Percentiles rank a stretch among this genome's conserved stretches.
Evolutionary conservation across 345 rosid genomes (phyloP).

Genomic region (Melaleuca quinquenervia): DNA sequence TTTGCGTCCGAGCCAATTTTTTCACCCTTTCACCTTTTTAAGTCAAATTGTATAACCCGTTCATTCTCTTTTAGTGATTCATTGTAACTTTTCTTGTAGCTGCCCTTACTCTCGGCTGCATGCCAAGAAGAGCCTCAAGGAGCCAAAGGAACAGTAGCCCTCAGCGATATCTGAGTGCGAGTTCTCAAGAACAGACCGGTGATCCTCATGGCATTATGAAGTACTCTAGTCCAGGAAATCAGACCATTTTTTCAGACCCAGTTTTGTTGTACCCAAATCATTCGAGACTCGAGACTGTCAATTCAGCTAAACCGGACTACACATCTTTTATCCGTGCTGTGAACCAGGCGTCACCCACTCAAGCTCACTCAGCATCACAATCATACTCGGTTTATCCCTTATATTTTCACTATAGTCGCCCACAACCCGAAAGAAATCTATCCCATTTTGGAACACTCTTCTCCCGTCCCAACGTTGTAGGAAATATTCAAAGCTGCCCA

Average conservation of each 20-base stretch:
- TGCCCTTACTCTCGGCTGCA: slow-evolving; percentile 67
- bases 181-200: slow-evolving; percentile 12
- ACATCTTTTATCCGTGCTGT: neutral
- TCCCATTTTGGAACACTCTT: slow-evolving; percentile 5
- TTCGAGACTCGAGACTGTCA: neutral
- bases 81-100: slow-evolving; percentile 14
- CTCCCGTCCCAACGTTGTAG: neutral
- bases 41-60: neutral
- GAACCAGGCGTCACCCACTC: slow-evolving; percentile 2
- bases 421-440: slow-evolving; percentile 1
- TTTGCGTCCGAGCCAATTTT: neutral
- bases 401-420: slow-evolving; percentile 16
- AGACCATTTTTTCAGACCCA: neutral
- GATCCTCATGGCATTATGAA: neutral
- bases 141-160: slow-evolving; percentile 42
- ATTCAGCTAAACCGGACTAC: neutral
- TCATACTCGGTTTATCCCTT: slow-evolving; percentile 32
- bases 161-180: slow-evolving; percentile 31
- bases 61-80: neutral
- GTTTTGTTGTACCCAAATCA: slow-evolving; percentile 1
- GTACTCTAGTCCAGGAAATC: slow-evolving; percentile 2
- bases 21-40: neutral
- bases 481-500: neutral
- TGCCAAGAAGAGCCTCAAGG: slow-evolving; percentile 43
- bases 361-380: slow-evolving; percentile 8